Evolutionary conservation across 2,329 filamentous ascomycete species (phyloP).

Genomic region (Pestalotiopsis sp.): DNA sequence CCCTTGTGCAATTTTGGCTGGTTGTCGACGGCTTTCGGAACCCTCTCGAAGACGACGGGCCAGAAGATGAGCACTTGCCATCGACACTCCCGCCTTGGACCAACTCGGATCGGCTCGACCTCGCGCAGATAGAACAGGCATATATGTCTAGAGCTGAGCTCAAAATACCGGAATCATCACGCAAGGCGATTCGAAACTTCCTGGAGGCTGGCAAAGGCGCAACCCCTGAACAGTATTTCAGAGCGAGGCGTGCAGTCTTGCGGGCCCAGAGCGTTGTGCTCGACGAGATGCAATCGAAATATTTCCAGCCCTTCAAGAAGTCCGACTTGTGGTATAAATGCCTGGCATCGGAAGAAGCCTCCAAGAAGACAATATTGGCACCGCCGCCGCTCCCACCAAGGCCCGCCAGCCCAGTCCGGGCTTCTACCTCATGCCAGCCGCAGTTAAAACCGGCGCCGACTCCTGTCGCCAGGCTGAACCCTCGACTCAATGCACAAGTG

Average conservation of each 20-base stretch:
- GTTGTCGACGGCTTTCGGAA: constrained; percentile 96
- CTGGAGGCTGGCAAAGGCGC: constrained; percentile 77
- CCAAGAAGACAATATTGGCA: constrained; percentile 37
- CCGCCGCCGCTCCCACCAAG: constrained; percentile 25
- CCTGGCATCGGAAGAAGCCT: constrained; percentile 81
- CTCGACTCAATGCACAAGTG: constrained; percentile 36
- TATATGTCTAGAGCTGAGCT: constrained; percentile 85
- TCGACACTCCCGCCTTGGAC: constrained; percentile 72
- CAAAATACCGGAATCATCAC: constrained; percentile 71
- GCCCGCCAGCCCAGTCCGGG: constrained; percentile 26
- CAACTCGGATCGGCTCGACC: constrained; percentile 81
- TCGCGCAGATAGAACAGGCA: constrained; percentile 88
- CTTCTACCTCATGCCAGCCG: constrained; percentile 43
- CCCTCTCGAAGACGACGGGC: constrained; percentile 81
- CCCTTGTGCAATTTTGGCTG: constrained; percentile 95
- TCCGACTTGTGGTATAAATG: constrained; percentile 98
- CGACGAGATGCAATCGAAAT: constrained; percentile 78
- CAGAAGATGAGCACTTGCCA: constrained; percentile 68
- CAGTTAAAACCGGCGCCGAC: constrained; percentile 44
- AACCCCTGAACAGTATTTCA: constrained; percentile 79
- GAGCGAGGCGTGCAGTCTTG: constrained; percentile 80
- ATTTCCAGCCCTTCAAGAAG: constrained; percentile 86
- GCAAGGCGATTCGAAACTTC: constrained; percentile 74
- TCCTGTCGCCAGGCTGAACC: constrained; percentile 42
- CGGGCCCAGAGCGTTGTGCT: constrained; percentile 81